These are phyloP conservation scores for Odontarrhena argentea DNA, from an alignment of 345 rosid species.

Conservation along the genomic window DNA sequence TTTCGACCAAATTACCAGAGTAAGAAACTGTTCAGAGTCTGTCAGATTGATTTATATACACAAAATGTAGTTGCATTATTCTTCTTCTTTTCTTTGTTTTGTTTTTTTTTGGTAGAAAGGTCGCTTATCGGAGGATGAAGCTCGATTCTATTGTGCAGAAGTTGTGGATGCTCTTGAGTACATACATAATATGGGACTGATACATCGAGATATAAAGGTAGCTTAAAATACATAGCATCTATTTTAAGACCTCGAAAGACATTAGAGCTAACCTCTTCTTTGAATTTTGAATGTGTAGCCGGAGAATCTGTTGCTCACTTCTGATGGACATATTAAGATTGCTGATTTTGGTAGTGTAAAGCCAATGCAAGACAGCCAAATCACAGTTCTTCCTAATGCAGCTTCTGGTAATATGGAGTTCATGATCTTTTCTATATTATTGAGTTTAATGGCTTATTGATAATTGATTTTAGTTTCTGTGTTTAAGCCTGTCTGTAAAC, in stretches of 20 bases:
- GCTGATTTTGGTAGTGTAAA: constrained; percentile 99
- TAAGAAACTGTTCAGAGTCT: constrained; percentile 46
- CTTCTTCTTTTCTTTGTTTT: neutral
- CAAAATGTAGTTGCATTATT: constrained; percentile 14
- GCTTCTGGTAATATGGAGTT: constrained; percentile 63
- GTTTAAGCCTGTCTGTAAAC: constrained; percentile 4
- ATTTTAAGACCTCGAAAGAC: constrained; percentile 22
- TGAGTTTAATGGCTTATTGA: constrained; percentile 8
- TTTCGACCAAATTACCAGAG: constrained; percentile 97
- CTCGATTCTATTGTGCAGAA: constrained; percentile 88
- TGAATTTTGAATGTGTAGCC: constrained; percentile 63
- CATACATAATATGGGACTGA: constrained; percentile 85
- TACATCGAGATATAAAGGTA: constrained; percentile 99
- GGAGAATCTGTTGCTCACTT: constrained; percentile 79
- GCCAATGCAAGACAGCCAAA: constrained; percentile 92
- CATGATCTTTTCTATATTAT: neutral
- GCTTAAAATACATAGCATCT: constrained; percentile 12
- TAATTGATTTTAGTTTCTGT: constrained; percentile 6
- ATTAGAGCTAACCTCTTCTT: constrained; percentile 22
- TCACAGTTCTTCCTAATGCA: constrained; percentile 93
- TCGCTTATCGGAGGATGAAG: constrained; percentile 79
- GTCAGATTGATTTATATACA: neutral
- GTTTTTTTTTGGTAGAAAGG: constrained; percentile 61
- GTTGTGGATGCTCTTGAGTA: constrained; percentile 97
- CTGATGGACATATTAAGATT: constrained; percentile 87